A percentile compares a stretch with the other conserved stretches of the same genome.
phyloP scores from a whole-genome alignment of 2,329 filamentous ascomycete species.

The Beauveria varroae region DNA sequence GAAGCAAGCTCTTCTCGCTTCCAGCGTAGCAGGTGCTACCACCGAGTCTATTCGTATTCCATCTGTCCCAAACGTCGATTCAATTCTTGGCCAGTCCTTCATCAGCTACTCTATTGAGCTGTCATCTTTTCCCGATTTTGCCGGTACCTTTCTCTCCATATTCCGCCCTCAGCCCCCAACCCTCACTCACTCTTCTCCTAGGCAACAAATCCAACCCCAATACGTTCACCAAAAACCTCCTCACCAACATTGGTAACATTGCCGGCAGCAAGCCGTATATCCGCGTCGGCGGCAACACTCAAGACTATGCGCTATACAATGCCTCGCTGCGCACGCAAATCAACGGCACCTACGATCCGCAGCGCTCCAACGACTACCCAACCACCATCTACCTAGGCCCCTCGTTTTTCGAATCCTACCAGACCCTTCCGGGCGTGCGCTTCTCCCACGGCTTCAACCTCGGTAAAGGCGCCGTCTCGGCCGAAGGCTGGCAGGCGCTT shows the following conservation, averaged over 20 bases:
- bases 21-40: not conserved
- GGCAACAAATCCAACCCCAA: slow-evolving; percentile 50
- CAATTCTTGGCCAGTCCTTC: slow-evolving; percentile 29
- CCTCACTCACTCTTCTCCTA: slow-evolving; percentile 12
- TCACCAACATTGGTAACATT: slow-evolving; percentile 48
- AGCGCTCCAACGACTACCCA: slow-evolving; percentile 50
- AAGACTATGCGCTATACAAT: slow-evolving; percentile 57
- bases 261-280: slow-evolving; percentile 52
- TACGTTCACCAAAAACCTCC: slow-evolving; percentile 50
- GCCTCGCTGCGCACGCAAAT: slow-evolving; percentile 40
- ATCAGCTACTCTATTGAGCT: slow-evolving; percentile 46
- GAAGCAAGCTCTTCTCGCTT: not conserved
- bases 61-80: not conserved
- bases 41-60: not conserved
- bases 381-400: slow-evolving; percentile 53
- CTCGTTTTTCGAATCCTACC: slow-evolving; percentile 56
- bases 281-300: slow-evolving; percentile 59
- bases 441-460: slow-evolving; percentile 58
- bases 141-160: slow-evolving; percentile 22
- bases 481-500: slow-evolving; percentile 42
- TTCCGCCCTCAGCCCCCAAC: not conserved
- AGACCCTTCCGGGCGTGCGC: slow-evolving; percentile 45
- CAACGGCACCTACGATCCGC: slow-evolving; percentile 43
- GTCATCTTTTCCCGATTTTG: slow-evolving; percentile 44
- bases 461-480: slow-evolving; percentile 42